Evolutionary conservation across 2,329 filamentous ascomycete genomes (phyloP).

Genomic region (Amylocarpus encephaloides): DNA sequence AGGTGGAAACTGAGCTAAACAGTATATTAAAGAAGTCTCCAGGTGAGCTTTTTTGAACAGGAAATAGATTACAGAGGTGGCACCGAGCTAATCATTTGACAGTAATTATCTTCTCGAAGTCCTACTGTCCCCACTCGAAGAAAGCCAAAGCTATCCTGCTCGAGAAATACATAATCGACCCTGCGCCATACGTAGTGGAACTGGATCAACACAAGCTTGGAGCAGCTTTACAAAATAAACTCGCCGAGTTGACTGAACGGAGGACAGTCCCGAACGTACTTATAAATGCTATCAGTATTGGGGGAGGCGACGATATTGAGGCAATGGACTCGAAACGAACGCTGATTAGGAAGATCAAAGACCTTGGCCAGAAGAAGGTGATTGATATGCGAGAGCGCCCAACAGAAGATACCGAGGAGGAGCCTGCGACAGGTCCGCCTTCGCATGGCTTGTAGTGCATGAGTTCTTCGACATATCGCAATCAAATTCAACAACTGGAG

Average conservation of each 20-base stretch:
- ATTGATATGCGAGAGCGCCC: constrained; percentile 9
- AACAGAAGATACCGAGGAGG: constrained; percentile 1
- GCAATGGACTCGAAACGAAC: constrained; percentile 61
- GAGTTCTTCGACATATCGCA: neutral
- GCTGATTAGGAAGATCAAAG: constrained; percentile 65
- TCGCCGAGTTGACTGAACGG: constrained; percentile 69
- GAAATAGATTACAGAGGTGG: no score
- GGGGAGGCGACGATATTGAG: constrained; percentile 80
- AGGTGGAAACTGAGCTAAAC: constrained; percentile 67
- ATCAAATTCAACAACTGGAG: neutral
- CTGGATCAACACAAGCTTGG: constrained; percentile 79
- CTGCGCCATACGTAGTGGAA: constrained; percentile 81
- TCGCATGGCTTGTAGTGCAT: constrained; percentile 1
- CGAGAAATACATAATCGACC: constrained; percentile 75
- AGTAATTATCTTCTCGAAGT: constrained; percentile 97
- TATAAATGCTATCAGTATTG: constrained; percentile 80
- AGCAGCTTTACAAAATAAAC: constrained; percentile 59
- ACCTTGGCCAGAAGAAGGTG: constrained; percentile 62
- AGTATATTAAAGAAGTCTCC: constrained; percentile 77
- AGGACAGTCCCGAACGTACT: constrained; percentile 89
- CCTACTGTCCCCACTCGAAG: constrained; percentile 81
- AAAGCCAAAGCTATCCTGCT: constrained; percentile 81
- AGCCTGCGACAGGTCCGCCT: neutral
- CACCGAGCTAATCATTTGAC: constrained; percentile 2
- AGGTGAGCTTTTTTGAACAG: constrained; percentile 45